Evolutionary conservation across 1,284 basidiomycete species (phyloP).

Genomic region (Malassezia brasiliensis): DNA sequence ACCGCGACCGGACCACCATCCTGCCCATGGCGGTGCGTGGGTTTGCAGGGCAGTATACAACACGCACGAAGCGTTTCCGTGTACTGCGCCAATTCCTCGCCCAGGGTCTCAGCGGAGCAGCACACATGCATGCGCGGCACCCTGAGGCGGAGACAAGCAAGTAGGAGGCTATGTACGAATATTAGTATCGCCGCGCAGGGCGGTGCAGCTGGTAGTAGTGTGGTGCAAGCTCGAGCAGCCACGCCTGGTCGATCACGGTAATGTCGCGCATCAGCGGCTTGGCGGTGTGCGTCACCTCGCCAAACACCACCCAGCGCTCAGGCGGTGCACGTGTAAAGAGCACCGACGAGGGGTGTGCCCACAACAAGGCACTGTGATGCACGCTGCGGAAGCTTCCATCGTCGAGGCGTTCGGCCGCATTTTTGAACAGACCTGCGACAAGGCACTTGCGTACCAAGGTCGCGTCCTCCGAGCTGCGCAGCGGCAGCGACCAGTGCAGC

Average conservation of each 20-base stretch:
- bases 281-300: constrained; percentile 90
- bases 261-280: constrained; percentile 61
- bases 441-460: constrained; percentile 70
- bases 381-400: constrained; percentile 82
- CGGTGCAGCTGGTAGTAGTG: constrained; percentile 17
- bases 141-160: not conserved
- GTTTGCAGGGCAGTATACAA: constrained; percentile 34
- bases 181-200: not conserved
- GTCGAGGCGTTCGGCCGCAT: constrained; percentile 75
- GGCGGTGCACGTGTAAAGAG: constrained; percentile 82
- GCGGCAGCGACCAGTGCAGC: constrained; percentile 15
- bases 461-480: constrained; percentile 50
- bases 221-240: constrained; percentile 52
- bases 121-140: constrained; percentile 8
- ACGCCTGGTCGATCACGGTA: constrained; percentile 50
- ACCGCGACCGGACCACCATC: constrained; percentile 29
- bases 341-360: constrained; percentile 87
- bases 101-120: constrained; percentile 25
- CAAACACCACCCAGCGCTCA: constrained; percentile 85
- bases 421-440: constrained; percentile 84
- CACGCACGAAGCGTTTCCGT: constrained; percentile 30
- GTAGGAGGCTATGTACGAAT: not conserved
- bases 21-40: constrained; percentile 31
- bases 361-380: constrained; percentile 59
- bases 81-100: constrained; percentile 30